A percentile compares a stretch with the other conserved stretches of the same genome.
phyloP scores from a whole-genome alignment of 164 flowering plant genomes.

The Vitis rupestris region DNA sequence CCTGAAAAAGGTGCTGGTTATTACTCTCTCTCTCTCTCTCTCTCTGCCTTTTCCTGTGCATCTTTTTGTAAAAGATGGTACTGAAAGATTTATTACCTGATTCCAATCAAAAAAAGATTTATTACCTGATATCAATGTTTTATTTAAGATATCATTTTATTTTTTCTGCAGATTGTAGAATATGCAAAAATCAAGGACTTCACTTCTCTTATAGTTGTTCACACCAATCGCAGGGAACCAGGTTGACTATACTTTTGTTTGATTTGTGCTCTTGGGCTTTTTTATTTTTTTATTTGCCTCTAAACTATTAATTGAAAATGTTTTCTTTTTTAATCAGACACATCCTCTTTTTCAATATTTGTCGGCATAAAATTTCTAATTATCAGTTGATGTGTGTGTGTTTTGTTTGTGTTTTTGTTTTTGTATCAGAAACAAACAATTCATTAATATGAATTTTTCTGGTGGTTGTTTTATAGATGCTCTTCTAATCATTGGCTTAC shows the following conservation, averaged over 20 bases:
- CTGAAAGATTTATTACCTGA: neutral
- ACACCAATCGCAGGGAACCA: conserved; percentile 89
- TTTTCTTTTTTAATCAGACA: no score
- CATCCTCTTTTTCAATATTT: no score
- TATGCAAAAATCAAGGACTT: conserved; percentile 81
- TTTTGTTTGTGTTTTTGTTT: no score
- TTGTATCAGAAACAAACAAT: no score
- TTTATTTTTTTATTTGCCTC: no score
- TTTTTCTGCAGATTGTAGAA: conserved; percentile 64
- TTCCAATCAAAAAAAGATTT: neutral
- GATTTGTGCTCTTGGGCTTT: neutral
- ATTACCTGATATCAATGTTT: neutral
- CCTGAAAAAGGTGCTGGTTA: conserved; percentile 66
- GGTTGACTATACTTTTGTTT: conserved; percentile 42
- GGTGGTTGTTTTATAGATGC: conserved; percentile 55
- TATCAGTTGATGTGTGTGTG: no score
- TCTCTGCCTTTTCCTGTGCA: no score
- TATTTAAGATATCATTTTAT: neutral
- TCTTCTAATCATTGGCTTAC: conserved; percentile 71
- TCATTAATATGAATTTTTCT: neutral
- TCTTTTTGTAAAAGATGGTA: neutral
- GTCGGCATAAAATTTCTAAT: no score
- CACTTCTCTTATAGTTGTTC: conserved; percentile 85
- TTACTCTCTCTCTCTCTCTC: neutral
- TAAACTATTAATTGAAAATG: no score